These are phyloP conservation scores for Saraca asoca DNA, from an alignment of 331 rosid species.

Conservation along the genomic window DNA sequence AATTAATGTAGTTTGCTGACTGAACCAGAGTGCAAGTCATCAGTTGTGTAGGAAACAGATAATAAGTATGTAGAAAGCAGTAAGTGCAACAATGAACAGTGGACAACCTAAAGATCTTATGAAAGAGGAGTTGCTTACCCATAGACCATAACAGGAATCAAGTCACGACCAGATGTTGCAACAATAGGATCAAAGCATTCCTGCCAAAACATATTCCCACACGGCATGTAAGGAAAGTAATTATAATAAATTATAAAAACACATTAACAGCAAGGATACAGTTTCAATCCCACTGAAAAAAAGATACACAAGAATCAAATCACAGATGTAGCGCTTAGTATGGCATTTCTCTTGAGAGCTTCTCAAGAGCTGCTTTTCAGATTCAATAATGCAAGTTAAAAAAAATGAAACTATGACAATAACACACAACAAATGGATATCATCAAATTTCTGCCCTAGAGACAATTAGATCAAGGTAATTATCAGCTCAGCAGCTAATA, in stretches of 20 bases:
- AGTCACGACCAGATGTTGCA: conserved; percentile 92
- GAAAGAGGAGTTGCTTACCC: conserved; percentile 64
- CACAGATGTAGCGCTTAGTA: too few species aligned
- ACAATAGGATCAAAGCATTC: conserved; percentile 99
- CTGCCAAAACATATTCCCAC: conserved; percentile 51
- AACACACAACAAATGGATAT: too few species aligned
- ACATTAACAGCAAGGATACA: conserved; percentile 5
- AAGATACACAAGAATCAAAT: not conserved
- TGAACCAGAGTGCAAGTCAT: conserved; percentile 16
- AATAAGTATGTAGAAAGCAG: conserved; percentile 5
- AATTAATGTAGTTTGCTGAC: conserved; percentile 6
- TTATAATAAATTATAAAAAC: conserved; percentile 7
- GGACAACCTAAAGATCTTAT: conserved; percentile 14
- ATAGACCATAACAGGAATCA: conserved; percentile 98
- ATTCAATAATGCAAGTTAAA: not conserved
- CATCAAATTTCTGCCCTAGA: too few species aligned
- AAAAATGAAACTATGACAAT: too few species aligned
- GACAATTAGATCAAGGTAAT: too few species aligned
- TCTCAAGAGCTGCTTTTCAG: conserved; percentile 8
- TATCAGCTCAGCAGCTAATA: too few species aligned
- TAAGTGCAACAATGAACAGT: not conserved
- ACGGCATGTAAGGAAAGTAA: conserved; percentile 26
- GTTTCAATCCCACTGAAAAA: conserved; percentile 23
- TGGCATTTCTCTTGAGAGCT: too few species aligned
- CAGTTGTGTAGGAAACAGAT: conserved; percentile 1